Evolutionary conservation across 257 asterid genomes (phyloP).

Genomic region (Nicotiana tomentosiformis): DNA sequence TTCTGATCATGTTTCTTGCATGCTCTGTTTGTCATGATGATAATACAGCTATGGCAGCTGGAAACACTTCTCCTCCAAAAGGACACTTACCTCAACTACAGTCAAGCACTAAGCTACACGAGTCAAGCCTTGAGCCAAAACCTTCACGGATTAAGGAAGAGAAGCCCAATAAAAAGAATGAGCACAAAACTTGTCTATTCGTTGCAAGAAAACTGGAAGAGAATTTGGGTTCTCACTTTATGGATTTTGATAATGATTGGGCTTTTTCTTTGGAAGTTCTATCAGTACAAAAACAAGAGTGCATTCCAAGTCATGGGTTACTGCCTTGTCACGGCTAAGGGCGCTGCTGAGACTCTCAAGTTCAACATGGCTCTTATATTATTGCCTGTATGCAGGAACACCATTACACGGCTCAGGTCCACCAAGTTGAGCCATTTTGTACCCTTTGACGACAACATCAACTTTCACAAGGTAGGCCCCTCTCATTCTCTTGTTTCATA

Average conservation of each 20-base stretch:
- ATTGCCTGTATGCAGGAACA: slow-evolving; percentile 94
- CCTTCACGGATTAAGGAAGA: slow-evolving; percentile 66
- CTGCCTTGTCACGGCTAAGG: slow-evolving; percentile 90
- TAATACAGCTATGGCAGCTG: slow-evolving; percentile 97
- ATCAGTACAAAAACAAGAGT: slow-evolving; percentile 53
- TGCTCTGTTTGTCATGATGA: slow-evolving; percentile 24
- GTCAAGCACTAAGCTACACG: slow-evolving; percentile 94
- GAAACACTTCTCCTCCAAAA: slow-evolving; percentile 91
- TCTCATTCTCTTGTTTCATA: slow-evolving; percentile 18
- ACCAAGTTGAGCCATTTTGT: slow-evolving; percentile 52
- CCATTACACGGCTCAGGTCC: slow-evolving; percentile 89
- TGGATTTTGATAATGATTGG: slow-evolving; percentile 77
- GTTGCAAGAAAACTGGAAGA: slow-evolving; percentile 77
- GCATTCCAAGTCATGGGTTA: slow-evolving; percentile 84
- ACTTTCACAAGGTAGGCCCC: slow-evolving; percentile 77
- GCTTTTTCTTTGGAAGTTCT: slow-evolving; percentile 84
- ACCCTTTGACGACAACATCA: slow-evolving; percentile 95
- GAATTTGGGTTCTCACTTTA: slow-evolving; percentile 68
- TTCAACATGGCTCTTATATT: slow-evolving; percentile 86
- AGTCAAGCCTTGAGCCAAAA: slow-evolving; percentile 98
- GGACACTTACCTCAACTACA: slow-evolving; percentile 91
- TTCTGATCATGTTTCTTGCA: slow-evolving; percentile 27
- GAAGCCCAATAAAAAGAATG: slow-evolving; percentile 47
- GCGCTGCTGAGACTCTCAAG: slow-evolving; percentile 92
- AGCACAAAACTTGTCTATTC: slow-evolving; percentile 45